Base-by-base conservation (phyloP, 176 grass and related monocot genomes). In the Elaeis guineensis region DNA sequence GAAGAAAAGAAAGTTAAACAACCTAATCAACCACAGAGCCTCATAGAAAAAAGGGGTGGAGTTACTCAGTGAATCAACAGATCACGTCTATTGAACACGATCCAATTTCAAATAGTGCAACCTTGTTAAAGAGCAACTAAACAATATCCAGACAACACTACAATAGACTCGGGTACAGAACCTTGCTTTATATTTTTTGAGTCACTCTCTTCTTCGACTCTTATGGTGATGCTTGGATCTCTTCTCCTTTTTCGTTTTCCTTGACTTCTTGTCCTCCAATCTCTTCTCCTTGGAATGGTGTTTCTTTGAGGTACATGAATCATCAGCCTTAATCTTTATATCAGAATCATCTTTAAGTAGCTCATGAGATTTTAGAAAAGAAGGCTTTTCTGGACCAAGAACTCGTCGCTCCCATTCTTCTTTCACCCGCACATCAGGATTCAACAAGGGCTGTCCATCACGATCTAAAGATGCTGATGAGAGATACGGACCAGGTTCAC, bases 401-500 rank as follows among this genome's bases (percentile, higher is more conserved):
- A 85, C 72, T 26, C 78, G 62, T 7, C 19, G 52, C 21, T 79
- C 77, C 76, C 80, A 77, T 54, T 80, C 72, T 82, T 86, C 79
- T 67, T 96, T 74, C 58, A 82, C 5, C 21, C 72, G 55, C 30
- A 54, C 63, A 70, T 90, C 83, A 54, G 70, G 18, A 66, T 17
- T 52, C 22, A 6, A 1, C 20, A 16, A 19, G 67, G 17, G 20
- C 12, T 44, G 35, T 44, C 72, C 58, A 24, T 56, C 69, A 44
- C 77, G 82, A 80, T 5, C 0, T 24, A 19, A 35, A 0, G 60
- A 53, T 14, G 60, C 21, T 17, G 78, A 55, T 30, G 73, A 51
- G 52, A 78, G 80, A 52, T 77, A 85, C 52, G 91, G 83, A 77
- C 86, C 91, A 62, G 83, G 73, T 67, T 96, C 86, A 52, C 90